Percentiles rank a stretch among this genome's conserved stretches.
These are phyloP conservation scores for Atalantia buxifolia DNA, from an alignment of 345 rosid genomes.

Conservation along the genomic window DNA sequence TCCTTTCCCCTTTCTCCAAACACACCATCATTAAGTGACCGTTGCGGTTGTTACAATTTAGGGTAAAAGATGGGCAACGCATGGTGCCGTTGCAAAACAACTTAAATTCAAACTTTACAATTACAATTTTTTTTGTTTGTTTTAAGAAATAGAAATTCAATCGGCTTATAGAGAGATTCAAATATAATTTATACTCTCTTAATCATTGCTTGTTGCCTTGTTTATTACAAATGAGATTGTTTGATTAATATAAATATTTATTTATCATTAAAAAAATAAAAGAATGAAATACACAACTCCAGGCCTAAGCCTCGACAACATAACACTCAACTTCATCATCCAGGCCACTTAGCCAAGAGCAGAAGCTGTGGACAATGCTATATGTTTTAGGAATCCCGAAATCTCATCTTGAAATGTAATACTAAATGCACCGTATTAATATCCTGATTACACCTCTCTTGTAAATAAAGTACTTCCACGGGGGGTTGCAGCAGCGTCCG, in stretches of 20 bases:
- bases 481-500: too few relatives aligned
- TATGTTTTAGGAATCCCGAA: background rate
- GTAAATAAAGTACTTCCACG: too few relatives aligned
- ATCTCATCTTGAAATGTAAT: too few relatives aligned
- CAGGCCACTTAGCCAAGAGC: background rate
- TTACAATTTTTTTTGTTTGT: background rate
- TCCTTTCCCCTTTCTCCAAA: background rate
- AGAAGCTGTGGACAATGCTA: background rate
- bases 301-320: background rate
- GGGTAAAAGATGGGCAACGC: background rate
- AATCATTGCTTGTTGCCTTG: too few relatives aligned
- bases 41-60: background rate
- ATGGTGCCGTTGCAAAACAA: constrained; percentile 1
- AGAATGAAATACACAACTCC: background rate
- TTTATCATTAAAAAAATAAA: too few relatives aligned
- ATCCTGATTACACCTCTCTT: too few relatives aligned
- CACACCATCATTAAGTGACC: constrained; percentile 3
- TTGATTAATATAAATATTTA: too few relatives aligned
- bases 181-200: too few relatives aligned
- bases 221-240: too few relatives aligned
- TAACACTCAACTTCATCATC: background rate
- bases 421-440: background rate
- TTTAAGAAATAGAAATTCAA: background rate
- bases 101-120: background rate
- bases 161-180: background rate